Conservation (phyloP, 2,329 filamentous ascomycete species). For the Calonectria pseudoreteaudii region DNA sequence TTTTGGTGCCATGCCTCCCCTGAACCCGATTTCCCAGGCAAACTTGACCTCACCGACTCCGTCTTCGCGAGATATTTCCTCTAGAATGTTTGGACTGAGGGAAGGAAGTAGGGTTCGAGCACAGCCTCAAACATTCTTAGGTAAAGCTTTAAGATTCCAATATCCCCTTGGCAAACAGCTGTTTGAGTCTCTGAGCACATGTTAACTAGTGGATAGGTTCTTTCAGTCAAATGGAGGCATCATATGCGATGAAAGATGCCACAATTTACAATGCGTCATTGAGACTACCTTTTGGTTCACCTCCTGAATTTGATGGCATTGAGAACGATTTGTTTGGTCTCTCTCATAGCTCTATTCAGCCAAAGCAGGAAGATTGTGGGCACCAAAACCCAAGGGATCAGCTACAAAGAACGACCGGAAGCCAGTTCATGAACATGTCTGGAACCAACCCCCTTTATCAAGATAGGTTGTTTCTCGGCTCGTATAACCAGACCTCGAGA, state of each 20-base stretch:
- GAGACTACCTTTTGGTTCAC: conserved; percentile 42
- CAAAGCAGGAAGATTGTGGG: conserved; percentile 45
- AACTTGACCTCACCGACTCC: conserved; percentile 53
- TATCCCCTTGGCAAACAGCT: neutral
- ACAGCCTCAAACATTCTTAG: conserved; percentile 32
- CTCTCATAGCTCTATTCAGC: conserved; percentile 36
- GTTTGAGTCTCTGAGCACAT: neutral
- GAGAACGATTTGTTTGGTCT: conserved; percentile 44
- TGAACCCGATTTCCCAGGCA: conserved; percentile 53
- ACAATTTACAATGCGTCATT: conserved; percentile 47
- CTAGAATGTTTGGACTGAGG: conserved; percentile 39
- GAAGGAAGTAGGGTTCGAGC: conserved; percentile 36
- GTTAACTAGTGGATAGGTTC: conserved; percentile 39
- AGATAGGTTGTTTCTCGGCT: conserved; percentile 45
- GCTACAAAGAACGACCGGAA: conserved; percentile 32
- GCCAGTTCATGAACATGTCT: conserved; percentile 44
- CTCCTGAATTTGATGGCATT: conserved; percentile 38
- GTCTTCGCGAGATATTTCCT: conserved; percentile 42
- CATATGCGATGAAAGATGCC: conserved; percentile 45
- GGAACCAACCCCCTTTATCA: conserved; percentile 49
- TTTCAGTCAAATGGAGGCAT: conserved; percentile 42
- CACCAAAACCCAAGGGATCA: conserved; percentile 33
- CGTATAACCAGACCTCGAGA: conserved; percentile 40
- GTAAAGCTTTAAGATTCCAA: conserved; percentile 2
- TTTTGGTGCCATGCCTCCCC: conserved; percentile 49